Conservation (phyloP, 257 asterid genomes). For the Solanum pennellii region DNA sequence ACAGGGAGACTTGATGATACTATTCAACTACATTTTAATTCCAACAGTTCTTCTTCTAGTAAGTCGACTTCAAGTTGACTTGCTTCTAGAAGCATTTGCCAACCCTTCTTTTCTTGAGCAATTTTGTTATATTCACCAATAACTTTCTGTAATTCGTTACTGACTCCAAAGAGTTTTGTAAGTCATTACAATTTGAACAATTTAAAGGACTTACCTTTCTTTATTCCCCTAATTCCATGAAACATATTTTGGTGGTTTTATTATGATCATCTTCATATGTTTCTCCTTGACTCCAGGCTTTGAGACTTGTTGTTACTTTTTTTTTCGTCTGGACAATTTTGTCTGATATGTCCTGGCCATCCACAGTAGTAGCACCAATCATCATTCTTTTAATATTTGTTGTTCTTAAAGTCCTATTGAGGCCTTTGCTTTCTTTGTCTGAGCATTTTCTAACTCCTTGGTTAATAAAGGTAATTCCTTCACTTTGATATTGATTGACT, state of each 20-base stretch:
- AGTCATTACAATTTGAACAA: not conserved
- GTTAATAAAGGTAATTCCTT: not conserved
- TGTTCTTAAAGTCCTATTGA: too few species aligned
- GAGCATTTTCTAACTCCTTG: not conserved
- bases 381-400: not conserved
- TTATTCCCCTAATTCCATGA: not conserved
- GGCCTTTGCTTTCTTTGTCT: not conserved
- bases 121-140: not conserved
- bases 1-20: not conserved
- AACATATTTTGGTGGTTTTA: too few species aligned
- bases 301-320: not conserved
- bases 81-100: not conserved
- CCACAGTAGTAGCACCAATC: not conserved
- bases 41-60: not conserved
- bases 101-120: too few species aligned
- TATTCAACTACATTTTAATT: too few species aligned
- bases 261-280: not conserved
- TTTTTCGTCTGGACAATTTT: not conserved
- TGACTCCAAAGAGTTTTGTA: not conserved
- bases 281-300: not conserved
- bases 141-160: too few species aligned
- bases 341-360: not conserved
- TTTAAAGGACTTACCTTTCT: not conserved
- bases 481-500: not conserved
- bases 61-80: not conserved